A percentile compares a stretch with the other conserved stretches of the same genome.
phyloP scores from a whole-genome alignment of 805 yeast species.

The Teunomyces tritomae region DNA sequence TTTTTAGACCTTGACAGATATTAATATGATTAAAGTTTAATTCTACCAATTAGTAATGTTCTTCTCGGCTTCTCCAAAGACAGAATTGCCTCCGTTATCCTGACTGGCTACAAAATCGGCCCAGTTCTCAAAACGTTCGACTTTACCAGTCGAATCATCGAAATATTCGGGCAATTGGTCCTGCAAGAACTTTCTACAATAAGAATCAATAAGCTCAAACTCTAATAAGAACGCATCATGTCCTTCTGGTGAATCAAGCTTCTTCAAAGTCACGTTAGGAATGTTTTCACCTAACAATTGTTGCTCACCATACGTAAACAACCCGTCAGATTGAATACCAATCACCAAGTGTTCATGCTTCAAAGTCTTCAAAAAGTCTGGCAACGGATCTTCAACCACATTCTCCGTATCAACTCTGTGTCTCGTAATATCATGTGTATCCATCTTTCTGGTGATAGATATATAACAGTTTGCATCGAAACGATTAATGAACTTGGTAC shows the following conservation, averaged over 20 bases:
- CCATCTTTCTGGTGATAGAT: slow-evolving; percentile 87
- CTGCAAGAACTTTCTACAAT: slow-evolving; percentile 65
- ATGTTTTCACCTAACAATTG: slow-evolving; percentile 73
- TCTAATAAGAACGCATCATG: slow-evolving; percentile 96
- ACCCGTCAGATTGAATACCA: slow-evolving; percentile 89
- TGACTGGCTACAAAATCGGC: slow-evolving; percentile 33
- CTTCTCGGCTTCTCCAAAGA: slow-evolving; percentile 91
- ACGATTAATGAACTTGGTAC: slow-evolving; percentile 80
- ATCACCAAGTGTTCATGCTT: slow-evolving; percentile 77
- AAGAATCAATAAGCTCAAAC: slow-evolving; percentile 73
- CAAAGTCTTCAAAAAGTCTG: slow-evolving; percentile 57
- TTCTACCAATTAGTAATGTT: slow-evolving; percentile 84
- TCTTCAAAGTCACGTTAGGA: slow-evolving; percentile 64
- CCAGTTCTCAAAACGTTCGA: slow-evolving; percentile 44
- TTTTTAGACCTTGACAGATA: neutral
- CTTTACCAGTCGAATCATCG: slow-evolving; percentile 36
- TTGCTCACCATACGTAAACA: slow-evolving; percentile 91
- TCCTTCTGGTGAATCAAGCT: slow-evolving; percentile 89
- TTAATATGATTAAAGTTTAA: no score
- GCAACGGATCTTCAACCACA: slow-evolving; percentile 29
- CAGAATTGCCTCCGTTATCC: slow-evolving; percentile 53
- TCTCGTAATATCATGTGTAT: slow-evolving; percentile 91
- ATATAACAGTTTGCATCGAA: slow-evolving; percentile 98
- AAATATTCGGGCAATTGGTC: slow-evolving; percentile 58
- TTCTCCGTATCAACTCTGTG: slow-evolving; percentile 52